Conservation (phyloP, 257 asterid genomes). For the Jaltomata sinuosa region DNA sequence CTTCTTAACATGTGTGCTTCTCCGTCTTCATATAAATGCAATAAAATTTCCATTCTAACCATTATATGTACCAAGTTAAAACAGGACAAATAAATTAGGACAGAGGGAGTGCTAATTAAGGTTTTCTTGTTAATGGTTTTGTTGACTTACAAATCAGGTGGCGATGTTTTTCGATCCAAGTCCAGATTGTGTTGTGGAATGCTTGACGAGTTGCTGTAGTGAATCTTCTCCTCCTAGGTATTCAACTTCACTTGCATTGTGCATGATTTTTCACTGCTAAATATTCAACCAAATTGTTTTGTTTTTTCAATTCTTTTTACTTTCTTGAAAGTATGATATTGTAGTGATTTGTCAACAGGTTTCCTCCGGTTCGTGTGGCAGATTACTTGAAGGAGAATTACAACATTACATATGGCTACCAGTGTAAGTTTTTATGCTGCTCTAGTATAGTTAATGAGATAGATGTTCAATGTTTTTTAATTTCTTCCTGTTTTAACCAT, state of each 20-base stretch:
- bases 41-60: background rate
- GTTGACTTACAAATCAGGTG: slow-evolving; percentile 16
- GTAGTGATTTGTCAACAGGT: slow-evolving; percentile 12
- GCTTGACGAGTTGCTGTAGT: slow-evolving; percentile 47
- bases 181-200: slow-evolving; percentile 51
- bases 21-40: background rate
- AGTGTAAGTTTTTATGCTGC: background rate
- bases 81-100: background rate
- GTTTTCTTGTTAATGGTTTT: background rate
- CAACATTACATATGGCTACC: slow-evolving; percentile 23
- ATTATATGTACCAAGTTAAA: background rate
- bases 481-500: background rate
- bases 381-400: slow-evolving; percentile 34
- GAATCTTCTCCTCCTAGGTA: slow-evolving; percentile 26
- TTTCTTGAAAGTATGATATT: background rate
- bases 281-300: background rate
- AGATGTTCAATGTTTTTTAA: background rate
- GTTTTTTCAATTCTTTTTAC: background rate
- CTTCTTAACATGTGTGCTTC: background rate
- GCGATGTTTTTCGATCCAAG: slow-evolving; percentile 50
- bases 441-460: background rate
- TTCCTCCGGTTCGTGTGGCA: slow-evolving; percentile 36
- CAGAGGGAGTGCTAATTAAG: background rate
- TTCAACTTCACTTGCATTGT: background rate
- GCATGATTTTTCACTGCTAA: background rate